phyloP scores from a whole-genome alignment of 2,329 filamentous ascomycete species.

The Cercospora nicotianae region DNA sequence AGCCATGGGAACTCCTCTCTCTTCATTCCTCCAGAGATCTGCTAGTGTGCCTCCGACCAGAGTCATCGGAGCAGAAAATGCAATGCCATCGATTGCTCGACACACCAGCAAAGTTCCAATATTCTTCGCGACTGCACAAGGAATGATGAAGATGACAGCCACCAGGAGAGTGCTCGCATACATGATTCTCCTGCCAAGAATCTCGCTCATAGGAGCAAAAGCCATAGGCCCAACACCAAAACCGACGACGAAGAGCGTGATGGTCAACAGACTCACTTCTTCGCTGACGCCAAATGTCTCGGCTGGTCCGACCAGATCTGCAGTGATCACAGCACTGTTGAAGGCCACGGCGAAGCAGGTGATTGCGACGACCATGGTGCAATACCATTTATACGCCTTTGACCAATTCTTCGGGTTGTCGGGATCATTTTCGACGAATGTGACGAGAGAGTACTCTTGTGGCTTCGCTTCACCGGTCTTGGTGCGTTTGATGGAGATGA shows the following conservation, averaged over 20 bases:
- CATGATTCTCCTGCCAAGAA: constrained; percentile 54
- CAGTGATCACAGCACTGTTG: constrained; percentile 72
- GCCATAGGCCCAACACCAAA: constrained; percentile 36
- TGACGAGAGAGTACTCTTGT: constrained; percentile 61
- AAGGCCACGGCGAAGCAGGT: constrained; percentile 52
- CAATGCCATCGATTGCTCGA: constrained; percentile 57
- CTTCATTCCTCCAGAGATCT: constrained; percentile 34
- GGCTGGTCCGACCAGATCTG: constrained; percentile 66
- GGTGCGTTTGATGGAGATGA: constrained; percentile 31
- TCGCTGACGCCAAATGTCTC: constrained; percentile 66
- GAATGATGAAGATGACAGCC: constrained; percentile 59
- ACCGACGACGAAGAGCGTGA: constrained; percentile 46
- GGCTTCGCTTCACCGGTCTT: constrained; percentile 32
- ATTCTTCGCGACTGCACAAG: constrained; percentile 58
- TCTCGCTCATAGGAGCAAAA: constrained; percentile 60
- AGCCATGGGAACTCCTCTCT: constrained; percentile 37
- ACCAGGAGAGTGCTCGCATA: constrained; percentile 53
- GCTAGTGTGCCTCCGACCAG: constrained; percentile 45
- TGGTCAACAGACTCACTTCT: constrained; percentile 70
- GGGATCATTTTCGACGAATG: constrained; percentile 61
- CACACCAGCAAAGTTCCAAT: constrained; percentile 56
- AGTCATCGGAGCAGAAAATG: constrained; percentile 52
- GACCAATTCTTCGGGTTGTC: constrained; percentile 38
- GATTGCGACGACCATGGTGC: constrained; percentile 75
- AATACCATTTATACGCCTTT: constrained; percentile 37